A percentile compares a stretch with the other conserved stretches of the same genome.
phyloP scores from a whole-genome alignment of 2,329 filamentous ascomycete species.

The Coniochaeta sp. region DNA sequence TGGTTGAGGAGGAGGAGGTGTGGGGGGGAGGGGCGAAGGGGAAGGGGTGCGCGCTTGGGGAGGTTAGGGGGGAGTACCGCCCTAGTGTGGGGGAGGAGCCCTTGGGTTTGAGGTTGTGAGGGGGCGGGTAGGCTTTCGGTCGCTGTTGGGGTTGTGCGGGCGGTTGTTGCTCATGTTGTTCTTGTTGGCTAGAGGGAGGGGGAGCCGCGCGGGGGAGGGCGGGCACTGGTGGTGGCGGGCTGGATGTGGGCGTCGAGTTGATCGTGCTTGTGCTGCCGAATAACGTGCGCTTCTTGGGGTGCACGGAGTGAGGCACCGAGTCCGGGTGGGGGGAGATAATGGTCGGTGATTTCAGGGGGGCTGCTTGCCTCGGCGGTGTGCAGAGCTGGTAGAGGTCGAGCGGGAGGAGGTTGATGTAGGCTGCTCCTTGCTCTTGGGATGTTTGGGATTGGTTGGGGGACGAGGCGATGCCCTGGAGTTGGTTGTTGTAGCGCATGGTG shows the following conservation, averaged over 20 bases:
- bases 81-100: conserved; percentile 5
- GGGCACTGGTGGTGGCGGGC: not conserved
- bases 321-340: not conserved
- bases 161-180: not conserved
- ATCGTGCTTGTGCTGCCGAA: conserved; percentile 20
- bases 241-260: conserved; percentile 4
- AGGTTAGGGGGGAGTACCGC: not conserved
- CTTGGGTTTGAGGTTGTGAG: conserved; percentile 3
- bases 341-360: not conserved
- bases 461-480: not conserved
- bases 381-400: not conserved
- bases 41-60: too few relatives aligned
- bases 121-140: conserved; percentile 3
- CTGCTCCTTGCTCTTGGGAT: not conserved
- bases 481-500: not conserved
- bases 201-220: not conserved
- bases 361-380: not conserved
- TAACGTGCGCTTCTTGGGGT: conserved; percentile 35
- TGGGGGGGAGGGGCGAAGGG: not conserved
- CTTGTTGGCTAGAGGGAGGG: too few relatives aligned
- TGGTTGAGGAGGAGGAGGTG: not conserved
- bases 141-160: not conserved
- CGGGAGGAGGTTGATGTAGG: not conserved
- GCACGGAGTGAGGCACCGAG: not conserved
- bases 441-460: not conserved